Evolutionary conservation across 2,329 filamentous ascomycete species (phyloP).

Genomic region (Elsinoe necatrix): DNA sequence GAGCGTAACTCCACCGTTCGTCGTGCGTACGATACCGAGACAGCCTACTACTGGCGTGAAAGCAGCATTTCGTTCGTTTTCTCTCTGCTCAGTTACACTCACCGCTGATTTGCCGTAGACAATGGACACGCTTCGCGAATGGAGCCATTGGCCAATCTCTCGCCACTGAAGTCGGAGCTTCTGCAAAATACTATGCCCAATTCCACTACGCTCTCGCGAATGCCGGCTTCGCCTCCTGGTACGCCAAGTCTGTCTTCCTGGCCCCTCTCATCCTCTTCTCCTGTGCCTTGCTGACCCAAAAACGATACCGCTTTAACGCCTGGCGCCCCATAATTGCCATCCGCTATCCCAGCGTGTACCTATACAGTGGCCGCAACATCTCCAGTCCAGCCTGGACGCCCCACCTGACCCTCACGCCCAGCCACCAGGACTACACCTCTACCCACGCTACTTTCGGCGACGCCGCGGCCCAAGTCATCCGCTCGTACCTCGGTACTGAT

Average conservation of each 20-base stretch:
- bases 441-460: conserved; percentile 26
- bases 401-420: conserved; percentile 23
- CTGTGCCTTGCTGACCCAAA: not conserved
- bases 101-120: conserved; percentile 8
- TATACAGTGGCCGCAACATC: conserved; percentile 22
- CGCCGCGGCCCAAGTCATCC: conserved; percentile 24
- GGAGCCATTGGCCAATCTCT: conserved; percentile 22
- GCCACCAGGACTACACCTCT: conserved; percentile 26
- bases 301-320: conserved; percentile 20
- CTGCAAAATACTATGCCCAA: conserved; percentile 26
- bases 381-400: conserved; percentile 23
- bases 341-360: conserved; percentile 20
- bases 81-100: not conserved
- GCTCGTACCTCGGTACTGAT: conserved; percentile 22
- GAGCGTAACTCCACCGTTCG: conserved; percentile 24
- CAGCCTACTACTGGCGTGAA: conserved; percentile 27
- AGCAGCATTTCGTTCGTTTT: conserved; percentile 21
- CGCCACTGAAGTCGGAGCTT: conserved; percentile 22
- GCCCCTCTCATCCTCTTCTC: not conserved
- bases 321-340: conserved; percentile 25
- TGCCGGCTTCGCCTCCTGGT: conserved; percentile 25
- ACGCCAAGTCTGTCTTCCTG: conserved; percentile 21
- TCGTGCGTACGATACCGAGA: conserved; percentile 22
- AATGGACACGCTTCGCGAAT: conserved; percentile 25
- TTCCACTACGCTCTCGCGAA: conserved; percentile 27